Evolutionary conservation across 2,329 filamentous ascomycete species (phyloP).

Genomic region (Claviceps quebecensis): DNA sequence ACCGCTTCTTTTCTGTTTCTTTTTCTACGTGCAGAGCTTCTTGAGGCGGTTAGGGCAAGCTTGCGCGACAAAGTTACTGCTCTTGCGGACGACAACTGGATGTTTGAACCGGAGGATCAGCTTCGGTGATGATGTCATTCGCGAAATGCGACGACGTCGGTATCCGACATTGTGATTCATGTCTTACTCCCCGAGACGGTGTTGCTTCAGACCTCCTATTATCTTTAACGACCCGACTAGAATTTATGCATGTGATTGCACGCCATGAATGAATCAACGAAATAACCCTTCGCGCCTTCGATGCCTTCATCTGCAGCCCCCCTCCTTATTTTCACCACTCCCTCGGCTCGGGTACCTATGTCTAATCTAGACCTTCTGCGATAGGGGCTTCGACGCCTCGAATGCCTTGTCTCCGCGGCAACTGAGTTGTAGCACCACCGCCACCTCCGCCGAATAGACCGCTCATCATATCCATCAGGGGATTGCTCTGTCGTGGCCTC

Average conservation of each 20-base stretch:
- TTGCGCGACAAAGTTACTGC: slow-evolving; percentile 58
- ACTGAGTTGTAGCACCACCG: slow-evolving; percentile 26
- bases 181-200: slow-evolving; percentile 10
- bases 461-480: slow-evolving; percentile 96
- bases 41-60: slow-evolving; percentile 55
- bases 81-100: slow-evolving; percentile 76
- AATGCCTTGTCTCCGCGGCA: slow-evolving; percentile 26
- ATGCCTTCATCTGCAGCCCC: not conserved
- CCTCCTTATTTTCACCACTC: not conserved
- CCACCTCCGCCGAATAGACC: slow-evolving; percentile 78
- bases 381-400: slow-evolving; percentile 34
- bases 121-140: slow-evolving; percentile 18
- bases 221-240: no score
- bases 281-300: not conserved
- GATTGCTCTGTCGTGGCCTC: slow-evolving; percentile 79
- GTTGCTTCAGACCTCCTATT: not conserved
- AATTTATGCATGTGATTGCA: not conserved
- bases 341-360: not conserved
- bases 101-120: slow-evolving; percentile 62
- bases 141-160: no score
- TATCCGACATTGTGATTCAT: not conserved
- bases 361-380: slow-evolving; percentile 46
- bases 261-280: slow-evolving; percentile 1
- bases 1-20: not conserved
- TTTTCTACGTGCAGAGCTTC: slow-evolving; percentile 38